Base-by-base conservation (phyloP, 805 yeast species). In the Candida sonorensis region DNA sequence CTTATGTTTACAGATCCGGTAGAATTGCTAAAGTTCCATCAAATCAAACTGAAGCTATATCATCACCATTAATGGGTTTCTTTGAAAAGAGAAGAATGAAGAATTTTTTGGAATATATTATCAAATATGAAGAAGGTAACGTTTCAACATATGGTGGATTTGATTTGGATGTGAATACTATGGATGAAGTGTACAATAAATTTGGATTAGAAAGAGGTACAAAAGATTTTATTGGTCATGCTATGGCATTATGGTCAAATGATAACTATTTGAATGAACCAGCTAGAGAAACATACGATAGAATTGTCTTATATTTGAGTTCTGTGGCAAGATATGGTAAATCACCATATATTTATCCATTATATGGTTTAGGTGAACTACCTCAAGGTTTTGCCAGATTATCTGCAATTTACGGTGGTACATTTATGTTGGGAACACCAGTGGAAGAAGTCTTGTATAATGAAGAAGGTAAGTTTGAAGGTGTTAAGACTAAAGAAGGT, bases 321-420 rank as follows among this genome's bases (percentile, higher is more conserved):
- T 83, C 95, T 10, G 94, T 92, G 39, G 92, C 95, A 18, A 77
- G 92, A 50, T 92, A 83, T 59, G 97, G 98, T 37, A 88, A 88
- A 61, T 84, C 95, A 7, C 98, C 98, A 10, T 92, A 92, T 57
- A 72, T 92, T 40, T 92, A 92, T 56, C 98, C 98, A 29, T 67
- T 90, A 51, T 92, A 92, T 54, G 98, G 98, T 7, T 71, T 92
- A 37, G 98, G 98, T 32, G 98, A 92, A 61, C 69, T 92, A 38
- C 98, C 98, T n/a, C 98, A 92, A 64, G 98, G 97, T 7, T 92
- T 92, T 66, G 97, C 97, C 9, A 75, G 98, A 57, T 74, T 92
- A 40, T 80, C 94, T 32, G 98, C 98, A 17, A 90, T 92, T 45
- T 87, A 92, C 54, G 98, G 98, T 43, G 98, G 98, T 51, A 90